Conservation (phyloP, 2,329 filamentous ascomycete genomes). For the Blumeriella jaapii region DNA sequence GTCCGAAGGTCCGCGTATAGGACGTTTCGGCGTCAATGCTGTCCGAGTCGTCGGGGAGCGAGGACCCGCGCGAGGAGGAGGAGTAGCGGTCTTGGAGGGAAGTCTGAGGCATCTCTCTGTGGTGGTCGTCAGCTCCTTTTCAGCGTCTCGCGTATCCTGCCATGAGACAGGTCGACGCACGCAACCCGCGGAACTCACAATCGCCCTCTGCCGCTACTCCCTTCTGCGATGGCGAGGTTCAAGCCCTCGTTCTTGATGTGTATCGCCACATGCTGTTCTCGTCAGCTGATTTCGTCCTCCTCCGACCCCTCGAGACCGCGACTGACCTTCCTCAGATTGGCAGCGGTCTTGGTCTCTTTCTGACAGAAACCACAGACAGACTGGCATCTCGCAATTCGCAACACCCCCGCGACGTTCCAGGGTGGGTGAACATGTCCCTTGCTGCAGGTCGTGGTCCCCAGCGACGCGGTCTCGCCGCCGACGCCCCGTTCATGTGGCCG, state of each 20-base stretch:
- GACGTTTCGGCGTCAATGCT: constrained; percentile 1
- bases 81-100: neutral
- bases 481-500: neutral
- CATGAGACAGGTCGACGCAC: neutral
- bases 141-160: neutral
- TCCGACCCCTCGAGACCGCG: neutral
- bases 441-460: constrained; percentile 19
- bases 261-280: constrained; percentile 22
- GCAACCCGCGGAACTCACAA: constrained; percentile 14
- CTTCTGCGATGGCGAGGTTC: constrained; percentile 21
- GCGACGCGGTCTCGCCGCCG: neutral
- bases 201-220: constrained; percentile 21
- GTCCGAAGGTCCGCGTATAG: constrained; percentile 2
- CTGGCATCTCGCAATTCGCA: constrained; percentile 23
- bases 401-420: constrained; percentile 21
- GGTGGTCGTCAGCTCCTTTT: no score
- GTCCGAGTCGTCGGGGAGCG: neutral
- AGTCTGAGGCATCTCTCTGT: neutral
- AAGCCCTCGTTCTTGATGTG: constrained; percentile 25
- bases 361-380: constrained; percentile 24
- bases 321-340: constrained; percentile 23
- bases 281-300: constrained; percentile 6
- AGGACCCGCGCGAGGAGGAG: neutral
- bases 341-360: constrained; percentile 25
- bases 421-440: constrained; percentile 24